Percentiles rank a stretch among this genome's conserved stretches.
These are phyloP conservation scores for Chalara sp. DNA, from an alignment of 2,329 filamentous ascomycete species.

Conservation along the genomic window DNA sequence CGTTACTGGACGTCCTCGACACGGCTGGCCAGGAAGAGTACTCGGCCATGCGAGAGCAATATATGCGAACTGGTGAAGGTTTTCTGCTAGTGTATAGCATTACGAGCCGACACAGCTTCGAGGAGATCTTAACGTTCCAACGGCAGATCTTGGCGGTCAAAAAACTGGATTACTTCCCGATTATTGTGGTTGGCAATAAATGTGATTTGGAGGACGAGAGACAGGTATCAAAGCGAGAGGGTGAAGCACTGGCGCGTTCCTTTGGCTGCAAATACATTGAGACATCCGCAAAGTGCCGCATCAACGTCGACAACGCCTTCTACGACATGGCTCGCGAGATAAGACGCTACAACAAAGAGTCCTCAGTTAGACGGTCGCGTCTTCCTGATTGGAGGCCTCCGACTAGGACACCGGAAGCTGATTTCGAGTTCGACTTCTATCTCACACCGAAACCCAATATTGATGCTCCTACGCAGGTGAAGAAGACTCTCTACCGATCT, in stretches of 20 bases:
- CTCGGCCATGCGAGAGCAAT: constrained; percentile 98
- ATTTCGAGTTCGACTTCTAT: too few relatives aligned
- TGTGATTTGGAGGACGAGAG: constrained; percentile 94
- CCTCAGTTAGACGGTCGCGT: too few relatives aligned
- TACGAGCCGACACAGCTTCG: constrained; percentile 92
- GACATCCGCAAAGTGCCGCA: constrained; percentile 95
- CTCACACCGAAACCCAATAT: too few relatives aligned
- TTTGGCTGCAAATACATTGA: constrained; percentile 99
- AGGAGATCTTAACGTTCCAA: constrained; percentile 98
- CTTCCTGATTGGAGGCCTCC: too few relatives aligned
- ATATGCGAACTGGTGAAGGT: constrained; percentile 98
- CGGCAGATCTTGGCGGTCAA: constrained; percentile 98
- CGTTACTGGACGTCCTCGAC: constrained; percentile 94
- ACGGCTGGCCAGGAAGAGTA: constrained; percentile 99
- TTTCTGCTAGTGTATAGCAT: constrained; percentile 98
- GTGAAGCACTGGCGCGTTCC: constrained; percentile 73
- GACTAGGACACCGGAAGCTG: too few relatives aligned
- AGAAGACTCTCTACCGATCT: too few relatives aligned
- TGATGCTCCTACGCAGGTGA: too few relatives aligned
- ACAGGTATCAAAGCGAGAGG: constrained; percentile 89
- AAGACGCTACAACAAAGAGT: constrained; percentile 91
- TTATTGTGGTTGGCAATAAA: constrained; percentile 99
- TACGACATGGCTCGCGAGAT: constrained; percentile 98
- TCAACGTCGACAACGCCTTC: constrained; percentile 97
- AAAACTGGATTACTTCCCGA: constrained; percentile 99